Evolutionary conservation across 164 flowering plant genomes (phyloP), one percentile per base, ranked within the genome.

Genomic region (Aristolochia contorta): DNA sequence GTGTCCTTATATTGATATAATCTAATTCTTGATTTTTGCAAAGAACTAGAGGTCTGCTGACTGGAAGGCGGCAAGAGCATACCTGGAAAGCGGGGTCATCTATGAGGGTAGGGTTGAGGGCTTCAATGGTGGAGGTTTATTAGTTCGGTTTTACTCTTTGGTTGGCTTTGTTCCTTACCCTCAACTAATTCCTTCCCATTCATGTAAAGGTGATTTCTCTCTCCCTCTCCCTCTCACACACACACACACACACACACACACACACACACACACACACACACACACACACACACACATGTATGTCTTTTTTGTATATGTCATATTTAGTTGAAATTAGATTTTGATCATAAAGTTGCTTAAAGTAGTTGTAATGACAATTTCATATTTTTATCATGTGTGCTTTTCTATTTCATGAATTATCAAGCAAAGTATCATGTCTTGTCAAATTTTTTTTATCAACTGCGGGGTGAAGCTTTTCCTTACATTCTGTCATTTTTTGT

Each of bases 1-100:
- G 30, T 27, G 30, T 27, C 2, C 25, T 67, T 45, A 27, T 65
- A 53, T 63, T 50, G 23, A 27, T 61, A 46, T 59, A 56, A 69
- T 75, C 81, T 79, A 69, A 82, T 73, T 74, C 67, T 71, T 73
- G 27, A 58, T 69, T 80, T 70, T 72, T 79, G 77, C 70, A 65
- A 89, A 83, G 89, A 82, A 82, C 80, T 84, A 92, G 98, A 79
- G 78, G 73, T 83, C 85, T 74, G 91, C 85, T 74, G 93, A 84
- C 70, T 92, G 98, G 98, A 78, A 87, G 73, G 84, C 84, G 21
- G 96, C 93, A 66, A 80, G 72, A 65, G 79, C 80, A 12, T 83
- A 82, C 59, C 66, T 61, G 51, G 84, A 78, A 16, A 83, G 74
- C 54, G 91, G 91, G 59, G 63, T 74, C 61, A 67, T 82, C 56